Evolutionary conservation across 805 yeast species (phyloP).

Genomic region (Schwanniomyces vanrijiae): DNA sequence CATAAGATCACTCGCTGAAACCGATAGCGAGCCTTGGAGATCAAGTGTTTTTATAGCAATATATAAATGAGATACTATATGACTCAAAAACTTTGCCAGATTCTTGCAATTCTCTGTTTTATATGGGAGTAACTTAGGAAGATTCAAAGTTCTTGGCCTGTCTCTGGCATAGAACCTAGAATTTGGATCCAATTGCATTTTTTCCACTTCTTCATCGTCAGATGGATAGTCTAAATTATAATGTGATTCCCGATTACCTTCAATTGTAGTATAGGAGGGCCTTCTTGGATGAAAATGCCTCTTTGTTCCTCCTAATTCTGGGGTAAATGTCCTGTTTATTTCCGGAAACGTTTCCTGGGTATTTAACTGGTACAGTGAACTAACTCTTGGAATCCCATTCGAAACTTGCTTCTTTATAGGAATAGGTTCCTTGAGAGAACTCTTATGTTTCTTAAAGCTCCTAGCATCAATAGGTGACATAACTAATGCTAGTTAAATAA

Average conservation of each 20-base stretch:
- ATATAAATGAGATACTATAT: conserved; percentile 76
- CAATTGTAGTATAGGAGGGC: conserved; percentile 32
- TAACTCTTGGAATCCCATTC: conserved; percentile 5
- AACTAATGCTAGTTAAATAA: background rate
- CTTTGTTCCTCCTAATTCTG: background rate
- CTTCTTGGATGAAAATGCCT: conserved; percentile 14
- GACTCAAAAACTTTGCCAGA: conserved; percentile 71
- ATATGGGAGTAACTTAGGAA: conserved; percentile 65
- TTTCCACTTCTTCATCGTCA: conserved; percentile 27
- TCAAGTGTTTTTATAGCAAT: conserved; percentile 76
- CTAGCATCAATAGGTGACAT: conserved; percentile 1
- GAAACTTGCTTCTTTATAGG: conserved; percentile 12
- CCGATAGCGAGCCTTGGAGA: conserved; percentile 65
- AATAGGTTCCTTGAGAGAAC: conserved; percentile 15
- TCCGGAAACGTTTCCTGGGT: background rate
- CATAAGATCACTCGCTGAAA: conserved; percentile 69
- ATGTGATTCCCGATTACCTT: conserved; percentile 27
- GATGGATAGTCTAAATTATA: conserved; percentile 56
- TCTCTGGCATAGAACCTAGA: conserved; percentile 39
- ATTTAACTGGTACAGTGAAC: conserved; percentile 9
- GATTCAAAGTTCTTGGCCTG: conserved; percentile 41
- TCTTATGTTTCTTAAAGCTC: background rate
- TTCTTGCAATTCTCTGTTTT: conserved; percentile 65
- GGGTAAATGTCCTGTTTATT: conserved; percentile 4
- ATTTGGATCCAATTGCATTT: conserved; percentile 29